Base-by-base conservation (phyloP, 345 rosid species). In the Syzygium aqueum region DNA sequence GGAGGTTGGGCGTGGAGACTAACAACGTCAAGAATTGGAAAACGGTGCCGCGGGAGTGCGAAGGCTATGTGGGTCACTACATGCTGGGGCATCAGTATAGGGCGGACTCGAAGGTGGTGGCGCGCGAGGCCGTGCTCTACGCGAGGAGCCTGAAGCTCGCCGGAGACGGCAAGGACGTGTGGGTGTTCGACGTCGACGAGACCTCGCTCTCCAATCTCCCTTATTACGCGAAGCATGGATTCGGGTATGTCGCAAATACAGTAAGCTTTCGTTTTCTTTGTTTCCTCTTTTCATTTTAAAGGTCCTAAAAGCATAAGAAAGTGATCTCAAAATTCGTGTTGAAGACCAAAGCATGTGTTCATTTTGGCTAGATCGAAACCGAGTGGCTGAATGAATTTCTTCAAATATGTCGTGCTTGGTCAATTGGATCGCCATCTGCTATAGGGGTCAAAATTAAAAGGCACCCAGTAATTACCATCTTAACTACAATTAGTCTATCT, bases 1-100 rank as follows among this genome's bases (percentile, higher is more conserved):
- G 96, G 98, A 92, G 93, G 30, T 87, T 93, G 22, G 96, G 90
- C 30, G 97, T 95, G 63, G 98, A 95, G 87, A 92, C 95, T 2
- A 65, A 91, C 87, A 95, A 93, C 89, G 84, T 95, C 53, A 84
- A 90, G 33, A 88, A 87, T 12, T 95, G 95, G 93, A 7, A 10
- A 6, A 89, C 91, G 2, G 88, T 94, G 30, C 98, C 98, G 5
- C 85, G 54, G 16, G 85, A 89, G 86, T 95, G 97, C 56, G 86
- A 86, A 90, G 89, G 73, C 33, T 95, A 94, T 46, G 89, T 94
- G 11, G 93, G 94, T 9, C 87, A 94, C 90, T 94, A 95, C 91
- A 86, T 93, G 86, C 9, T 93, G 56, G 95, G 94, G 7, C 12
- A 85, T 85, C 95, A 93, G 61, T 94, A 93, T 85, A 57, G 91